Conservation (phyloP, 371 early-diverging fungal species). For the Batkoa obscura region DNA sequence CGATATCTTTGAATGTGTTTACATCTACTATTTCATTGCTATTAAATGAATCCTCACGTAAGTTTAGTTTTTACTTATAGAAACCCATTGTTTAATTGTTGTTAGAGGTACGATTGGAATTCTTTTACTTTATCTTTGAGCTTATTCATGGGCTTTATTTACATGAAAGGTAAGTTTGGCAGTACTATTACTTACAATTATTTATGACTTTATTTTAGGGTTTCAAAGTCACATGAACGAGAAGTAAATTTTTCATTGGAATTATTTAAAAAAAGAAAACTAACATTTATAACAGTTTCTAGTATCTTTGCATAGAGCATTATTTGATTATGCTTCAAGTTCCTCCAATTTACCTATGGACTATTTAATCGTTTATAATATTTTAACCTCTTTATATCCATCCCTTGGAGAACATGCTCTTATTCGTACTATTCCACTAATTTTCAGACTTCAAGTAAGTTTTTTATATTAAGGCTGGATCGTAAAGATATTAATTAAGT, state of each 20-base stretch:
- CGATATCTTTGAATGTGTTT: constrained; percentile 16
- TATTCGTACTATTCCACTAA: constrained; percentile 33
- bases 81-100: background rate
- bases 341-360: constrained; percentile 31
- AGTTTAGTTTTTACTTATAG: constrained; percentile 5
- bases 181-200: constrained; percentile 9
- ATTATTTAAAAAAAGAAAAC: constrained; percentile 6
- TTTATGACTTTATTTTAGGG: background rate
- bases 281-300: constrained; percentile 24
- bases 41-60: constrained; percentile 17
- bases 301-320: constrained; percentile 23
- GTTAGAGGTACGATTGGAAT: background rate
- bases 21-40: constrained; percentile 23
- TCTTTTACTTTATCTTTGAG: constrained; percentile 10
- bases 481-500: constrained; percentile 49
- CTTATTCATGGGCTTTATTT: background rate
- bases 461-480: constrained; percentile 25
- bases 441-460: constrained; percentile 33
- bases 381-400: constrained; percentile 26
- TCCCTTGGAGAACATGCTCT: constrained; percentile 36
- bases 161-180: constrained; percentile 5
- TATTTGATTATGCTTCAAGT: constrained; percentile 32
- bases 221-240: constrained; percentile 1
- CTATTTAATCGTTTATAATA: constrained; percentile 25
- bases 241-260: constrained; percentile 6